A percentile compares a stretch with the other conserved stretches of the same genome.
Evolutionary conservation across 768 basidiomycete genomes (phyloP).

Genomic region (Pleurotus tuber-regium): DNA sequence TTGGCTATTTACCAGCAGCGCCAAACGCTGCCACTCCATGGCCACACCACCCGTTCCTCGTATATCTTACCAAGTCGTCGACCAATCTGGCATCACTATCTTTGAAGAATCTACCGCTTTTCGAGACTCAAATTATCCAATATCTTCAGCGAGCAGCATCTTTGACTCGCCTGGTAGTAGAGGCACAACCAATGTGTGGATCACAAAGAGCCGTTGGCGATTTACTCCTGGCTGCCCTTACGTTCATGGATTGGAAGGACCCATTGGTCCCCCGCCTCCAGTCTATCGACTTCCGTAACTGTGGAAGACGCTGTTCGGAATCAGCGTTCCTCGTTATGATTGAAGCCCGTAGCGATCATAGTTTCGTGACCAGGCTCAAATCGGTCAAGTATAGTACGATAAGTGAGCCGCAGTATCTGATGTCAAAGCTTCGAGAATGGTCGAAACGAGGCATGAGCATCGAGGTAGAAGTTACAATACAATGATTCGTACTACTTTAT

Average conservation of each 20-base stretch:
- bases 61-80: conserved; percentile 1
- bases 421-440: conserved; percentile 3
- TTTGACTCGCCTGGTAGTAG: conserved; percentile 4
- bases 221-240: conserved; percentile 3
- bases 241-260: conserved; percentile 2
- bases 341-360: conserved; percentile 2
- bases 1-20: background rate
- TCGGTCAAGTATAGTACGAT: conserved; percentile 1
- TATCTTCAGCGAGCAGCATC: background rate
- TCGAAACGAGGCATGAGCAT: background rate
- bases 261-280: conserved; percentile 5
- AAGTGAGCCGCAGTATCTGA: background rate
- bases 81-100: background rate
- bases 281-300: conserved; percentile 8
- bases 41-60: conserved; percentile 6
- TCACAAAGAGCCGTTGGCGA: conserved; percentile 6
- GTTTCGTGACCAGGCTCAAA: background rate
- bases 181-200: background rate
- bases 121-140: conserved; percentile 9
- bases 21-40: background rate
- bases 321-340: conserved; percentile 2
- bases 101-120: background rate
- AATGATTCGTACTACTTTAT: background rate
- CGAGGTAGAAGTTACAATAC: background rate
- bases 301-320: conserved; percentile 8